Percentiles rank a stretch among this genome's conserved stretches.
Evolutionary conservation across 208 protist genomes (phyloP).

Genomic region (Trypanosoma platydactyli): DNA sequence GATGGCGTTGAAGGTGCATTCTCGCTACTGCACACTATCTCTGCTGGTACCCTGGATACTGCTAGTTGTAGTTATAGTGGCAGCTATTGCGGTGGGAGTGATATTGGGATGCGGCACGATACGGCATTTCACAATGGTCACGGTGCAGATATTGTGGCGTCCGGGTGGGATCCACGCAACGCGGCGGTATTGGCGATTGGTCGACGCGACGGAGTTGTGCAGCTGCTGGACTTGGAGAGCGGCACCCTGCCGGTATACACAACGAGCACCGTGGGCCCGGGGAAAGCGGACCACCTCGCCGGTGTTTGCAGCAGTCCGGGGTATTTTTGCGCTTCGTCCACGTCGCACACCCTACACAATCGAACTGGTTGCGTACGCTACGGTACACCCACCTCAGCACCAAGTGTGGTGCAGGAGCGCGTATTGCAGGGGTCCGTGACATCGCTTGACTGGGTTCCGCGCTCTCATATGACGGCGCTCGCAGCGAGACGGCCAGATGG

Average conservation of each 20-base stretch:
- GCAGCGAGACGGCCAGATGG: conserved; percentile 48
- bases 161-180: conserved; percentile 61
- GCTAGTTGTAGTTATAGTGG: conserved; percentile 2
- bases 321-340: no score
- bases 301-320: background rate
- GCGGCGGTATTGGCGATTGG: conserved; percentile 61
- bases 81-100: background rate
- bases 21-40: background rate
- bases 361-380: background rate
- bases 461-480: conserved; percentile 55
- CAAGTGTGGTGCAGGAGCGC: conserved; percentile 29
- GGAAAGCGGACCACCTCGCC: conserved; percentile 8
- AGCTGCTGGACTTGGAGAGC: conserved; percentile 63
- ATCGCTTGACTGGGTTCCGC: conserved; percentile 68
- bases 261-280: conserved; percentile 20
- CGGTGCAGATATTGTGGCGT: conserved; percentile 22
- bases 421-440: conserved; percentile 52
- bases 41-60: background rate
- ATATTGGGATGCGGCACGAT: background rate
- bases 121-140: background rate
- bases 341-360: background rate
- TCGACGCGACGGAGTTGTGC: conserved; percentile 52
- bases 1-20: conserved; percentile 2
- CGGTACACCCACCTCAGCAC: background rate
- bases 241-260: conserved; percentile 28